These are phyloP conservation scores for Lactarius deliciosus DNA, from an alignment of 768 basidiomycete species.

Conservation along the genomic window DNA sequence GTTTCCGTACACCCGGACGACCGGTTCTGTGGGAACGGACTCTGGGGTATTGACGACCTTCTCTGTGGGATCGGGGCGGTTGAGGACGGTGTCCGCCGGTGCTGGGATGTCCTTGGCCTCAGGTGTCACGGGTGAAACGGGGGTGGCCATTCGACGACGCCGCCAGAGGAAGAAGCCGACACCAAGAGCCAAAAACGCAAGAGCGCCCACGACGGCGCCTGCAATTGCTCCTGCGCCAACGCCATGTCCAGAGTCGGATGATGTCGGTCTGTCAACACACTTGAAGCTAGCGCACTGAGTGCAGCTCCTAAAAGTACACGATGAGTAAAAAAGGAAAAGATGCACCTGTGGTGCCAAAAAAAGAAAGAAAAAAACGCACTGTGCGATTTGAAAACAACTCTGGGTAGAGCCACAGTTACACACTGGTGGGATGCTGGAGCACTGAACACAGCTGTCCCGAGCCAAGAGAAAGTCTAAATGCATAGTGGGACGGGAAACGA, in stretches of 20 bases:
- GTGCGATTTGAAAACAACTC: conserved; percentile 58
- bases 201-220: conserved; percentile 64
- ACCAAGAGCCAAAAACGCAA: conserved; percentile 57
- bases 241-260: conserved; percentile 34
- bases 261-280: conserved; percentile 45
- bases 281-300: conserved; percentile 49
- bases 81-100: conserved; percentile 73
- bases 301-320: conserved; percentile 52
- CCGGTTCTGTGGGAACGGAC: conserved; percentile 34
- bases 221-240: conserved; percentile 70
- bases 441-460: conserved; percentile 45
- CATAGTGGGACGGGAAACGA: conserved; percentile 28
- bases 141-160: conserved; percentile 47
- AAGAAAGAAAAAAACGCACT: conserved; percentile 45
- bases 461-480: conserved; percentile 28
- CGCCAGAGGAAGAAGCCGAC: conserved; percentile 60
- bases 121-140: conserved; percentile 42
- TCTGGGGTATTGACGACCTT: conserved; percentile 42
- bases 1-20: conserved; percentile 50
- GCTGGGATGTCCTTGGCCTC: conserved; percentile 59
- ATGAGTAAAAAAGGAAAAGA: background rate
- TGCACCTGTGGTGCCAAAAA: background rate
- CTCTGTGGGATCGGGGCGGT: conserved; percentile 78
- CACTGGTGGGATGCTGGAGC: conserved; percentile 41
- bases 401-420: conserved; percentile 59